Conservation (phyloP, 2,329 filamentous ascomycete species). For the Venturia effusa region DNA sequence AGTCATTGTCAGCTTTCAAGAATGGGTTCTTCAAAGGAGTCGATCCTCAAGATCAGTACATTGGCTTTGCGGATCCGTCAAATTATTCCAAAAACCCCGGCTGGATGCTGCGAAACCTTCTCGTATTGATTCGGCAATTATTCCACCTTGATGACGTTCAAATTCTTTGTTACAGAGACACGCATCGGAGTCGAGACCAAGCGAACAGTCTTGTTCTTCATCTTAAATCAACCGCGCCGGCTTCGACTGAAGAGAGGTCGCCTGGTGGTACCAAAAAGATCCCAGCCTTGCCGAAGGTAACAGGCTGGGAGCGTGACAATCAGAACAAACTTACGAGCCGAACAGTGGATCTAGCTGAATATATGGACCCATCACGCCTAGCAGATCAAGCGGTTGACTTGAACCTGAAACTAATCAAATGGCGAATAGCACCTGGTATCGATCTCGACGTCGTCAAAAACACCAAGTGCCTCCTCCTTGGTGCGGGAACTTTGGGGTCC, state of each 20-base stretch:
- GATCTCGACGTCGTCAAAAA: conserved; percentile 82
- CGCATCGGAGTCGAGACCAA: conserved; percentile 64
- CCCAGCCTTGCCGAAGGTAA: conserved; percentile 69
- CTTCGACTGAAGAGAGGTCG: conserved; percentile 12
- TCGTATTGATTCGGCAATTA: conserved; percentile 72
- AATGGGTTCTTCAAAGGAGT: conserved; percentile 73
- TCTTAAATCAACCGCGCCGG: conserved; percentile 38
- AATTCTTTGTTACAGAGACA: conserved; percentile 83
- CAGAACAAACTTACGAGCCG: conserved; percentile 67
- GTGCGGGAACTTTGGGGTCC: conserved; percentile 84
- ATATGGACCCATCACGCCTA: conserved; percentile 80
- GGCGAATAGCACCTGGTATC: conserved; percentile 83
- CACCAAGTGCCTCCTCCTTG: conserved; percentile 80
- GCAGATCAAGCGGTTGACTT: conserved; percentile 93
- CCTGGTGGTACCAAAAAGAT: conserved; percentile 18
- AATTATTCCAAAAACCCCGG: conserved; percentile 80
- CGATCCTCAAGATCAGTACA: conserved; percentile 62
- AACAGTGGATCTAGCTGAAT: conserved; percentile 74
- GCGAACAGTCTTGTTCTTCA: conserved; percentile 71
- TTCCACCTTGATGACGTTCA: conserved; percentile 70
- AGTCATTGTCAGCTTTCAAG: conserved; percentile 67
- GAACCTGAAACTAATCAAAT: conserved; percentile 97
- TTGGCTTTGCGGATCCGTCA: conserved; percentile 86
- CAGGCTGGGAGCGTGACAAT: conserved; percentile 85
- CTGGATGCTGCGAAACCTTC: conserved; percentile 84